phyloP scores from a whole-genome alignment of 1,284 basidiomycete genomes.

The Phylloporus sp. region DNA sequence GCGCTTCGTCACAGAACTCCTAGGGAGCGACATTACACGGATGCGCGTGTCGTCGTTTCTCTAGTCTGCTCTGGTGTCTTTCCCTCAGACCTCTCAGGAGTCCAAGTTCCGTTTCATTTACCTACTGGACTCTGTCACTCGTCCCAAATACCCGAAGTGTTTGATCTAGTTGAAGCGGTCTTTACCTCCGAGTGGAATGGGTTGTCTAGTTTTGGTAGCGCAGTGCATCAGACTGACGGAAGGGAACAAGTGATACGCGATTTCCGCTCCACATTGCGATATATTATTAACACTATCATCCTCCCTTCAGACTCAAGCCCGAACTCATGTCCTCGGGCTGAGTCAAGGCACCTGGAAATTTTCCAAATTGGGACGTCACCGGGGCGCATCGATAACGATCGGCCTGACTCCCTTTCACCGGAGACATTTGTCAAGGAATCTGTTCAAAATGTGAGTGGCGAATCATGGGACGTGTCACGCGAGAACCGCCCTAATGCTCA shows the following conservation, averaged over 20 bases:
- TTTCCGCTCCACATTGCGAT: slow-evolving; percentile 14
- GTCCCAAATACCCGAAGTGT: slow-evolving; percentile 23
- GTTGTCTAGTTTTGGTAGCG: slow-evolving; percentile 2
- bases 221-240: slow-evolving; percentile 21
- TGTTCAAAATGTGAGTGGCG: slow-evolving; percentile 12
- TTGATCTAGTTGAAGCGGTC: slow-evolving; percentile 23
- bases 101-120: slow-evolving; percentile 1
- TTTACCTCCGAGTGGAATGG: slow-evolving; percentile 9
- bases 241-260: slow-evolving; percentile 19
- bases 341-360: background rate
- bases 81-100: background rate
- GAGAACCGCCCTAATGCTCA: slow-evolving; percentile 22
- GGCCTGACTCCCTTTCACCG: slow-evolving; percentile 13
- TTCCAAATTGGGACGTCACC: slow-evolving; percentile 17
- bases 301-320: slow-evolving; percentile 10
- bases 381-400: slow-evolving; percentile 39
- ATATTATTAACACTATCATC: slow-evolving; percentile 30
- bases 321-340: slow-evolving; percentile 32
- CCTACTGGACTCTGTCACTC: no score
- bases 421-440: slow-evolving; percentile 16
- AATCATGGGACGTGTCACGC: slow-evolving; percentile 22
- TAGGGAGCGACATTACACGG: background rate
- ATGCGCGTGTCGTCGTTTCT: background rate
- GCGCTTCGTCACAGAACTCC: background rate
- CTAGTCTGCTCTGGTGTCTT: background rate